phyloP scores from a whole-genome alignment of 2,329 filamentous ascomycete genomes.

The Nakataea oryzae region DNA sequence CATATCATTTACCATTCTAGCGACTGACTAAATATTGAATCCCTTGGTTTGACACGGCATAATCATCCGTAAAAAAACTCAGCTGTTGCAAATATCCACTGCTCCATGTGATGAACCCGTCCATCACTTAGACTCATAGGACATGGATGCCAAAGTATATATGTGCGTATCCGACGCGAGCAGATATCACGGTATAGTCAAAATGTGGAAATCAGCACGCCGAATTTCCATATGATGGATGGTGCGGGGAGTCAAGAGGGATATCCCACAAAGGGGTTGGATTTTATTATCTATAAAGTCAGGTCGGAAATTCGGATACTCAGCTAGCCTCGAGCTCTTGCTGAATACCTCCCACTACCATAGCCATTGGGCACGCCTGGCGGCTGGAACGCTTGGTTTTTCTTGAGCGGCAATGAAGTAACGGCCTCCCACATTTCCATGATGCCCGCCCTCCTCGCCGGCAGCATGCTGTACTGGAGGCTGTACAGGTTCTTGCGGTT shows the following conservation, averaged over 20 bases:
- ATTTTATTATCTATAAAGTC: neutral
- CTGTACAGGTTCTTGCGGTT: slow-evolving; percentile 92
- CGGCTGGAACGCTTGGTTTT: neutral
- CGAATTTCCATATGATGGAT: neutral
- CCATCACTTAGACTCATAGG: too few species aligned
- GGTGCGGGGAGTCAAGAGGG: too few species aligned
- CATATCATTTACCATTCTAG: too few species aligned
- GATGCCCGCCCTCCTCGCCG: slow-evolving; percentile 68
- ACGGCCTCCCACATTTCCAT: slow-evolving; percentile 76
- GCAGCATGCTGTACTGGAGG: slow-evolving; percentile 95
- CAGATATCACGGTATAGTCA: too few species aligned
- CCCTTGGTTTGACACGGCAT: too few species aligned
- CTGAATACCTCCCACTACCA: neutral
- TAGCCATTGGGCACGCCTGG: neutral
- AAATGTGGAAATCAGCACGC: neutral
- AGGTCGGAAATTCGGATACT: neutral
- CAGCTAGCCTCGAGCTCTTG: neutral
- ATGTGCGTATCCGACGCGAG: too few species aligned
- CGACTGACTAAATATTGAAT: too few species aligned
- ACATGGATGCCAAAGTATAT: too few species aligned
- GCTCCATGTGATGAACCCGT: too few species aligned
- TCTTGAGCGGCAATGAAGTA: neutral
- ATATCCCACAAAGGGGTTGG: neutral
- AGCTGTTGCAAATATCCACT: too few species aligned
- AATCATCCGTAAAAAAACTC: too few species aligned